Percentiles rank a stretch among this genome's conserved stretches.
phyloP scores from a whole-genome alignment of 2,329 filamentous ascomycete genomes.

The Thelonectria discophora region DNA sequence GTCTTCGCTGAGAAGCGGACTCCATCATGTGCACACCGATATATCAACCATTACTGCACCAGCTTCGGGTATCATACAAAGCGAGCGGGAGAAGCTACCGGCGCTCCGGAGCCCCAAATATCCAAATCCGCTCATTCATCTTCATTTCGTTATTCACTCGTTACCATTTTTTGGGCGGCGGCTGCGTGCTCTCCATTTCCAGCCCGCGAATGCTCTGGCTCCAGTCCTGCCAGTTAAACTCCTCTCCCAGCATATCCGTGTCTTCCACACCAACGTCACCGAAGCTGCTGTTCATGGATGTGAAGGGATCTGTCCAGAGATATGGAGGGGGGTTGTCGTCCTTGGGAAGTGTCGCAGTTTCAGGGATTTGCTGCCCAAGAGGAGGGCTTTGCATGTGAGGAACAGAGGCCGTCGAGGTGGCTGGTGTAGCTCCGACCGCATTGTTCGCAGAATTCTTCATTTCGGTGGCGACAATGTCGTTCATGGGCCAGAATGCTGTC shows the following conservation, averaged over 20 bases:
- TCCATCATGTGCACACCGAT: conserved; percentile 24
- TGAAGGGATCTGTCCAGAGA: conserved; percentile 52
- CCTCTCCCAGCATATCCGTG: conserved; percentile 52
- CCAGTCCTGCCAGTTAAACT: conserved; percentile 62
- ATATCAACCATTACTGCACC: conserved; percentile 17
- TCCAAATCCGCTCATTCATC: conserved; percentile 12
- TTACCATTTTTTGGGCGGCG: conserved; percentile 36
- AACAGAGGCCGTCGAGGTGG: background rate
- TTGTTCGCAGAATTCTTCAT: conserved; percentile 29
- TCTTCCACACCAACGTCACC: conserved; percentile 45
- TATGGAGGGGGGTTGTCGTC: conserved; percentile 52
- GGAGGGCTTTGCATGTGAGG: conserved; percentile 27
- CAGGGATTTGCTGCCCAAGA: conserved; percentile 24
- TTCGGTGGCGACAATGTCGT: conserved; percentile 30
- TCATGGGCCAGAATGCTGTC: conserved; percentile 37
- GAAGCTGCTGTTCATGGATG: conserved; percentile 42
- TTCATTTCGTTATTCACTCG: background rate
- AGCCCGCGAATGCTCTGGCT: conserved; percentile 53
- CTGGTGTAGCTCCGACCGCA: background rate
- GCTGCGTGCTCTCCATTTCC: conserved; percentile 45
- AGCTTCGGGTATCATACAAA: conserved; percentile 41
- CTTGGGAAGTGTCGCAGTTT: conserved; percentile 37
- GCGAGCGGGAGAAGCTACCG: conserved; percentile 10
- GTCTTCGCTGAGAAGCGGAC: conserved; percentile 25
- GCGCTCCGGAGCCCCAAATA: background rate